Base-by-base conservation (phyloP, 2,329 filamentous ascomycete genomes). In the Calonectria pteridis region DNA sequence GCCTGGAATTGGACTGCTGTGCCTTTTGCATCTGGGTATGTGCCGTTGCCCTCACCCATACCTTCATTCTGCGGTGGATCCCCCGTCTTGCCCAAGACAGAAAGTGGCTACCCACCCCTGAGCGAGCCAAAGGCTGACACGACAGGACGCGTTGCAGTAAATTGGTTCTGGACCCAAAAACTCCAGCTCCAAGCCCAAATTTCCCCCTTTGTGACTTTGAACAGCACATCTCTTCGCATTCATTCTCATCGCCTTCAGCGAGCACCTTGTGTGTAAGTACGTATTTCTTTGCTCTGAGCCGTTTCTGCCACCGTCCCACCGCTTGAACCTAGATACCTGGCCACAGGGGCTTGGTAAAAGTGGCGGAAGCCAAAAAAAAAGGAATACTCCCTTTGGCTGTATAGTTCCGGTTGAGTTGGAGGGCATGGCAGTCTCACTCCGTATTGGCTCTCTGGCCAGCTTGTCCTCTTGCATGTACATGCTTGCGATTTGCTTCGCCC, bases 401-500 rank as follows among this genome's bases (percentile, higher is more conserved):
- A 18, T 49, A 35, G 14, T 23, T 40, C 58, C 71, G 69, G 71
- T 64, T 69, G 65, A 31, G 26, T 67, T 76, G 67, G 75, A 37
- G 18, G 20, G 70, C 53, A 46, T 73, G 67, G 69, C 68, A 67
- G 69, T 72, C 69, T 74, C 74, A 67, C 75, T 40, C 9, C n/a
- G 33, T 23, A 23, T 35, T 20, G 20, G 33, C 31, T 40, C 72
- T 69, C 64, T 72, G 76, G 78, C 75, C 78, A 80, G 70, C 77
- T 79, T 80, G 78, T 80, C 78, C 78, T 79, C 43, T 69, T 29
- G 59, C 35, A 28, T 26, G 23, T 35, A 37, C 29, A 29, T 29
- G 23, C 18, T 66, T 35, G 58, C 58, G 35, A 14, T 35, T 55
- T 50, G 43, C 33, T 10, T 33, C 58, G 23, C 49, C 26, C 18